Evolutionary conservation across 768 basidiomycete genomes (phyloP).

Genomic region (Suillus brevipes): DNA sequence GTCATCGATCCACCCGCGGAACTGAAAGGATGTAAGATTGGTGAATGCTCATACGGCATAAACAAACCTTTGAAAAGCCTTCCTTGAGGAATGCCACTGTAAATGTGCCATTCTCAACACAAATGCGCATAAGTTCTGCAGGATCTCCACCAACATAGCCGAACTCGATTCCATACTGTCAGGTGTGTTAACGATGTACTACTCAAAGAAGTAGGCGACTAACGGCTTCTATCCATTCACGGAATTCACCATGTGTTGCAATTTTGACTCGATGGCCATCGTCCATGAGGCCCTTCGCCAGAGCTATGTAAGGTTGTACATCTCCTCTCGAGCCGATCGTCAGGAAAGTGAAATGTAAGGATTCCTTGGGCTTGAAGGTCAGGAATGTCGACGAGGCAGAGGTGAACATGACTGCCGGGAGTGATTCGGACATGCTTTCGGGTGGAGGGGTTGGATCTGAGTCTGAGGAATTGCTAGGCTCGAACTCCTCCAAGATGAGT

Average conservation of each 20-base stretch:
- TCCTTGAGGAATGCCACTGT: slow-evolving; percentile 95
- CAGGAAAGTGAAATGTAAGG: slow-evolving; percentile 88
- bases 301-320: slow-evolving; percentile 96
- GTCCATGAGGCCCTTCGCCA: slow-evolving; percentile 86
- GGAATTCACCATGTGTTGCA: slow-evolving; percentile 94
- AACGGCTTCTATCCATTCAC: slow-evolving; percentile 93
- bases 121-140: slow-evolving; percentile 96
- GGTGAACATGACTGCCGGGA: slow-evolving; percentile 94
- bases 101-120: slow-evolving; percentile 97
- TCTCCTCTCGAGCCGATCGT: slow-evolving; percentile 97
- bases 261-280: slow-evolving; percentile 90
- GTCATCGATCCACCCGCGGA: slow-evolving; percentile 98
- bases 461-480: slow-evolving; percentile 44
- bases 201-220: slow-evolving; percentile 31
- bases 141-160: slow-evolving; percentile 95
- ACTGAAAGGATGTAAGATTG: slow-evolving; percentile 46
- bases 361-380: slow-evolving; percentile 88
- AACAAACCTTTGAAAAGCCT: slow-evolving; percentile 75
- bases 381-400: slow-evolving; percentile 95
- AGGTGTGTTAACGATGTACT: slow-evolving; percentile 12
- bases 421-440: slow-evolving; percentile 63
- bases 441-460: slow-evolving; percentile 47
- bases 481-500: slow-evolving; percentile 83
- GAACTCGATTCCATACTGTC: slow-evolving; percentile 93
- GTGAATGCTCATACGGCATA: slow-evolving; percentile 4